Base-by-base conservation (phyloP, 495 filamentous ascomycete species). In the Daldinia loculata region DNA sequence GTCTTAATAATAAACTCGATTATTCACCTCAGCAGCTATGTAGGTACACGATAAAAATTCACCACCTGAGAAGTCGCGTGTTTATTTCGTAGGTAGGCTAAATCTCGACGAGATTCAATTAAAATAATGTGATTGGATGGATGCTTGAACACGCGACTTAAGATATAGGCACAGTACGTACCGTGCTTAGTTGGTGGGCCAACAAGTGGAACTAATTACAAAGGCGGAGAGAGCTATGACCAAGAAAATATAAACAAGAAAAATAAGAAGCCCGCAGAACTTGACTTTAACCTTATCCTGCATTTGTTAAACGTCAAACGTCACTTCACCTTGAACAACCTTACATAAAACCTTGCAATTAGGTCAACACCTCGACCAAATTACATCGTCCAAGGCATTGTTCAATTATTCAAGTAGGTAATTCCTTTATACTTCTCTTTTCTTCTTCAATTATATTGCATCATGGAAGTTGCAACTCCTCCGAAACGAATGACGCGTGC, bases 401-500 rank as follows among this genome's bases (percentile, higher is more conserved):
- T 67, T 67, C 67, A 51, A 58, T 53, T 55, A 63, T 55, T 41
- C 51, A 29, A 51, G 26, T 60, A 64, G 64, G 56, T 68, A 41
- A 59, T 26, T 11, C 30, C 22, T 64, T 65, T 55, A 43, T 38
- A 24, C 39, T 50, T 63, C 41, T 43, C 45, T 53, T 36, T 56
- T 67, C n/a, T n/a, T n/a, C n/a, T 66, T 51, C 52, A 50, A 32
- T 56, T 53, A 26, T 52, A 4, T 27, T 62, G 51, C 65, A 66
- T 62, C 26, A 78, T 79, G 82, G 64, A 82, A 82, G 74, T 84
- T 82, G 30, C 86, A 82, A 64, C 61, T 63, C 75, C 75, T 19
- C 87, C 86, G 30, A 88, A 89, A 74, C 85, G 88, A 58, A 82
- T 88, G 63, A 89, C 88, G 59, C 83, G 88, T 66, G 85, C 87